phyloP scores from a whole-genome alignment of 129 eudicot species.

The Dittrichia graveolens region DNA sequence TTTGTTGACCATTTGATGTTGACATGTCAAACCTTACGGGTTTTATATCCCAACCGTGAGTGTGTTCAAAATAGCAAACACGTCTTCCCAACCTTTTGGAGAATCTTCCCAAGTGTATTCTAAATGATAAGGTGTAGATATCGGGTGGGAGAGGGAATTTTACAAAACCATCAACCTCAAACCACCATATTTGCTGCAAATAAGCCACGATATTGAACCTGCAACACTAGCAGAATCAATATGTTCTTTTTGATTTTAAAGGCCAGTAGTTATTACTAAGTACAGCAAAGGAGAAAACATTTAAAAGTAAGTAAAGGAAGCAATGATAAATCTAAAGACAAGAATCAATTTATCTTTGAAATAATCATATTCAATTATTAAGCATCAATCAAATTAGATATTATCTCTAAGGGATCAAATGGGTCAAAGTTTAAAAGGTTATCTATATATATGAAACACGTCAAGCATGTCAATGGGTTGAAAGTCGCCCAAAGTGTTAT shows the following conservation, averaged over 20 bases:
- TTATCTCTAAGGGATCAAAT: neutral
- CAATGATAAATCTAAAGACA: neutral
- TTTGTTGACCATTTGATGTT: constrained; percentile 84
- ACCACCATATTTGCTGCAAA: constrained; percentile 99
- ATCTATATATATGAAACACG: neutral
- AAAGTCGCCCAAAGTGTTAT: neutral
- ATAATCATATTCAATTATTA: too few relatives aligned
- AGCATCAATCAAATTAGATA: neutral
- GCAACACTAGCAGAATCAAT: constrained; percentile 44
- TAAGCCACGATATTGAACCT: constrained; percentile 80
- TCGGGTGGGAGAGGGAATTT: constrained; percentile 83
- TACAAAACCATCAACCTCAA: constrained; percentile 67
- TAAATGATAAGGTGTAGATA: constrained; percentile 63
- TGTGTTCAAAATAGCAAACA: constrained; percentile 73
- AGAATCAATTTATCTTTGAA: neutral
- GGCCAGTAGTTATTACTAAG: constrained; percentile 1
- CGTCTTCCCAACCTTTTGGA: constrained; percentile 83
- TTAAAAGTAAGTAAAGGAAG: neutral
- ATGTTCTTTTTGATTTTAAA: neutral
- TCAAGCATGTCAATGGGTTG: neutral
- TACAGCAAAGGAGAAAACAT: neutral
- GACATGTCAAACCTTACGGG: constrained; percentile 78
- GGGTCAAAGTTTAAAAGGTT: neutral
- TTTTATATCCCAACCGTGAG: constrained; percentile 95
- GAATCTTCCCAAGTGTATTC: constrained; percentile 85